Conservation (phyloP, 2,329 filamentous ascomycete species). For the Penicillium fuscoglaucum region DNA sequence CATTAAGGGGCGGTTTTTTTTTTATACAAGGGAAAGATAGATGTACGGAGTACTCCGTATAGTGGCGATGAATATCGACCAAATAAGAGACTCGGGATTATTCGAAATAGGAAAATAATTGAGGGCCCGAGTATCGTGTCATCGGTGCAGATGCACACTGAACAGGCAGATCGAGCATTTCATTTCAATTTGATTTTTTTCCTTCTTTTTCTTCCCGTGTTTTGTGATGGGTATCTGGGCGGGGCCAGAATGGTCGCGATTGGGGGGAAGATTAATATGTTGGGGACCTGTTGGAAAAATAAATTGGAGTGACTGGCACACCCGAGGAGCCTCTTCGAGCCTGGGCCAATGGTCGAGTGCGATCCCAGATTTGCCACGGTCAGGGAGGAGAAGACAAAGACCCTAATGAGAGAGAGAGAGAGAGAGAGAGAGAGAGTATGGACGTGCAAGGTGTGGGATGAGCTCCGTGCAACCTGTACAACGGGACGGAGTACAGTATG, state of each 20-base stretch:
- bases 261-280: neutral
- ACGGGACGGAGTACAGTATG: neutral
- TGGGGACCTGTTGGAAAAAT: neutral
- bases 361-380: slow-evolving; percentile 19
- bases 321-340: slow-evolving; percentile 3
- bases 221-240: neutral
- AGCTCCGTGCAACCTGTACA: neutral
- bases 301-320: neutral
- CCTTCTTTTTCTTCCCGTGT: neutral
- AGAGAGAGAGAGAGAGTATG: neutral
- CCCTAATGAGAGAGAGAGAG: neutral
- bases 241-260: neutral
- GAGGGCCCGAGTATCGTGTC: neutral
- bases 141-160: neutral
- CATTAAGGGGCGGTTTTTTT: neutral
- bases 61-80: too few species aligned
- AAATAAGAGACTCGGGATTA: neutral
- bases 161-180: neutral
- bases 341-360: slow-evolving; percentile 3
- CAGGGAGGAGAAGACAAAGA: slow-evolving; percentile 7
- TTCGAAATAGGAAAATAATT: neutral
- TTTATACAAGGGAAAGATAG: neutral
- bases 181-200: neutral
- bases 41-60: too few species aligned
- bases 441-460: neutral